Percentiles rank a stretch among this genome's conserved stretches.
Conservation (phyloP, 352 stramenopile genomes). For the Phytophthora europaea region DNA sequence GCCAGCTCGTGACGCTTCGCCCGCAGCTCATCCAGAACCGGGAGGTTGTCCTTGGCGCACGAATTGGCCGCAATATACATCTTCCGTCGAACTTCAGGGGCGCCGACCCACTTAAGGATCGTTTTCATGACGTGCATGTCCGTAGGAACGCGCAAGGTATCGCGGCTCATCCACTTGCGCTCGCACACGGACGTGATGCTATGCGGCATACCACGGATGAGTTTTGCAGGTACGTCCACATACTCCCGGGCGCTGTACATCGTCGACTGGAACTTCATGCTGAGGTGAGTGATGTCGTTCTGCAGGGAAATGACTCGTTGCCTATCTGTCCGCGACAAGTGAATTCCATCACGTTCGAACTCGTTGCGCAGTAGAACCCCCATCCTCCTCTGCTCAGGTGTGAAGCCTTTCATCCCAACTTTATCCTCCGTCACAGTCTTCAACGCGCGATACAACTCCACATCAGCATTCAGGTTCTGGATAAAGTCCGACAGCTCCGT, state of each 20-base stretch:
- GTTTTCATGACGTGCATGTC: conserved; percentile 93
- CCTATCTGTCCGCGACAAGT: conserved; percentile 82
- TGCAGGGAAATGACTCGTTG: conserved; percentile 89
- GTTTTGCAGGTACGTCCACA: conserved; percentile 68
- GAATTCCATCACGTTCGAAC: conserved; percentile 97
- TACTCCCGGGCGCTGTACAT: conserved; percentile 76
- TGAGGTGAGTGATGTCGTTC: conserved; percentile 89
- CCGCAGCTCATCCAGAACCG: conserved; percentile 89
- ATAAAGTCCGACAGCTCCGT: conserved; percentile 95
- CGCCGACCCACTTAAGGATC: conserved; percentile 92
- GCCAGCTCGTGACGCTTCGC: conserved; percentile 91
- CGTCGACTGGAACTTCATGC: conserved; percentile 91
- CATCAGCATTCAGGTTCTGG: conserved; percentile 94
- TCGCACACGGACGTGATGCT: conserved; percentile 68
- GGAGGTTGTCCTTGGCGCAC: conserved; percentile 77
- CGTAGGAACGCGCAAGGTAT: conserved; percentile 75
- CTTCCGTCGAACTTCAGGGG: conserved; percentile 80
- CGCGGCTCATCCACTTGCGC: conserved; percentile 71
- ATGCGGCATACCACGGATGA: conserved; percentile 69
- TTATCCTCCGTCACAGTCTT: conserved; percentile 69
- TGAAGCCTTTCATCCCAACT: conserved; percentile 67
- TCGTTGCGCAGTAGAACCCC: conserved; percentile 90
- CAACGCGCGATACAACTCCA: conserved; percentile 91
- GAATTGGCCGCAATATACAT: conserved; percentile 93
- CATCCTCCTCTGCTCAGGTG: conserved; percentile 93